Base-by-base conservation (phyloP, 176 grass and related monocot species). In the Lolium perenne region DNA sequence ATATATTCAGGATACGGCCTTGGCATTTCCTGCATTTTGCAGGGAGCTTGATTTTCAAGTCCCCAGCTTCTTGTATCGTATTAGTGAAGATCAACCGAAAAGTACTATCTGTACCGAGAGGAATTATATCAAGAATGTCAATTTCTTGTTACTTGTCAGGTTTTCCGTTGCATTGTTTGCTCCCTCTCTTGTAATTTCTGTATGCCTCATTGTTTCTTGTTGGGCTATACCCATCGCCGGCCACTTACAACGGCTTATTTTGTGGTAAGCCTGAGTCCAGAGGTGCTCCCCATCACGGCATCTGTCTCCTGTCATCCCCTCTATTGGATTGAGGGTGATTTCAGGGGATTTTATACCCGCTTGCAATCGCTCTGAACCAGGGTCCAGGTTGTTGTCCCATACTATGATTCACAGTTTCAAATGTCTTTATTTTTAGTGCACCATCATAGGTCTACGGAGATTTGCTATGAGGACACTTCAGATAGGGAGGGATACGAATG, bases 1-100 rank as follows among this genome's bases (percentile, higher is more conserved):
- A 40, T 53, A 40, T 70, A 54, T 43, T 2, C 66, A 62, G 12
- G 48, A 76, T 74, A 14, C 26, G 45, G 38, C 81, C 71, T 14
- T 17, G 13, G 12, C 3, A 6, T 47, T 80, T 67, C 57, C 22
- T 48, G 41, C 22, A 76, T 86, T 81, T 70, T 51, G 38, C 49
- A 48, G 12, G 14, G 59, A 89, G 49, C 22, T 38, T 84, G 15
- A 58, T 84, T 80, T 81, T 76, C 43, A 60, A n/a, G 16, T 32
- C 25, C 17, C 2, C 65, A 1, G 9, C 6, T 16, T 65, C 6
- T 61, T 75, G 68, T 70, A 60, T 21, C 43, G 23, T 22, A 35
- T 20, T 53, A 51, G 71, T 49, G 17, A 74, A 49, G 12, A 50
- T 50, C 45, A 50, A 74, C 12, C 3, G 2, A 26, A 12, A 74